phyloP scores from a whole-genome alignment of 1,139 yeast species.

The Schwanniomyces etchellsii region DNA sequence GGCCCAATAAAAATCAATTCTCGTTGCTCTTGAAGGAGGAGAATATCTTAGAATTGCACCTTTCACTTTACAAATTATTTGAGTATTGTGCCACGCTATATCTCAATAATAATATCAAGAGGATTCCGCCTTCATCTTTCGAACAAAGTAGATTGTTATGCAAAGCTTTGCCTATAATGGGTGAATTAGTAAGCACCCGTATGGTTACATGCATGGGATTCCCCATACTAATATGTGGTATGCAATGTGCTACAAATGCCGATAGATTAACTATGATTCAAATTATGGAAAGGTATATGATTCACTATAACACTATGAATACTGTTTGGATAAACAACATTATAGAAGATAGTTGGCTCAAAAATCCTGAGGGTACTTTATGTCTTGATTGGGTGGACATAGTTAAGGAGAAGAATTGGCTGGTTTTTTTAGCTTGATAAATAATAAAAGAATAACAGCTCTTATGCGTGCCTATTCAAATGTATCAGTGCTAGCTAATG shows the following conservation, averaged over 20 bases:
- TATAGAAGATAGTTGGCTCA: constrained; percentile 24
- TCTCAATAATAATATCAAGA: constrained; percentile 20
- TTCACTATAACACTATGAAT: constrained; percentile 23
- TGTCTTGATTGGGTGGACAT: constrained; percentile 31
- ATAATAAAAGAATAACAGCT: too few species aligned
- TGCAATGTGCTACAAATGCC: constrained; percentile 19
- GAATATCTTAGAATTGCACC: constrained; percentile 13
- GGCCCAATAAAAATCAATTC: constrained; percentile 19
- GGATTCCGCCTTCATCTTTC: constrained; percentile 18
- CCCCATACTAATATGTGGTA: constrained; percentile 29
- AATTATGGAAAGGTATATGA: constrained; percentile 13
- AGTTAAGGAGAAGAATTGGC: constrained; percentile 27
- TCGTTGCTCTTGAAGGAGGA: constrained; percentile 9
- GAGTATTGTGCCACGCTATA: constrained; percentile 21
- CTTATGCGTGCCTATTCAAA: too few species aligned
- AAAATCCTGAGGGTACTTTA: constrained; percentile 19
- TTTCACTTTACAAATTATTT: constrained; percentile 23
- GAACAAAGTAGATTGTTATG: constrained; percentile 25
- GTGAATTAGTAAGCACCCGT: constrained; percentile 15
- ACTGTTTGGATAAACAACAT: constrained; percentile 20
- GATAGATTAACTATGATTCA: constrained; percentile 19
- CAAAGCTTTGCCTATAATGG: constrained; percentile 15
- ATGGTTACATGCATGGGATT: constrained; percentile 24
- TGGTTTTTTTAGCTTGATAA: constrained; percentile 17
- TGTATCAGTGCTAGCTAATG: too few species aligned